These are phyloP conservation scores for Apiospora hydei DNA, from an alignment of 2,329 filamentous ascomycete genomes.

Conservation along the genomic window DNA sequence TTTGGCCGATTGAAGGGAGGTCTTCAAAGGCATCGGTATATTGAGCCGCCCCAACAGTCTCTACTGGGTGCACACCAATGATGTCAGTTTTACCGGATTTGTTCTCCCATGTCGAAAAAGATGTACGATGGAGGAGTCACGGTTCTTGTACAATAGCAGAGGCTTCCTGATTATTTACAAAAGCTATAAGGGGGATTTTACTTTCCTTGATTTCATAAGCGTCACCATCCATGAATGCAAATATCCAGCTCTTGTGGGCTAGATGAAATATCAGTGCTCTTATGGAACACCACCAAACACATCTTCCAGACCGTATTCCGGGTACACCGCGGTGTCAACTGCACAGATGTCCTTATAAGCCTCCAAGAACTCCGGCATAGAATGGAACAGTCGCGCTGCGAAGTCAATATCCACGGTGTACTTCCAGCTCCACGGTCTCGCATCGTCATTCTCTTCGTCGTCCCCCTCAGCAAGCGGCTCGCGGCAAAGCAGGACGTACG, in stretches of 20 bases:
- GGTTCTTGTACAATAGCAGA: no score
- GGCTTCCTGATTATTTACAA: no score
- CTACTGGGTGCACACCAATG: not conserved
- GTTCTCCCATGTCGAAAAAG: no score
- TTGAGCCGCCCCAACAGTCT: not conserved
- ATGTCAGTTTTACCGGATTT: no score
- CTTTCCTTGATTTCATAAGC: no score
- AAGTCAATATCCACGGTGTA: not conserved
- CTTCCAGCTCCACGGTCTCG: not conserved
- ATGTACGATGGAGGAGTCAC: no score
- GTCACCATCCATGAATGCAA: no score
- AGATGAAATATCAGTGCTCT: no score
- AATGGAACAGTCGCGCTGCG: not conserved
- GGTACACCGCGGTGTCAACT: not conserved
- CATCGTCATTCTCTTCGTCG: not conserved
- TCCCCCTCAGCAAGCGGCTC: not conserved
- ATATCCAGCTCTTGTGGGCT: no score
- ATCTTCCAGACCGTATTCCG: not conserved
- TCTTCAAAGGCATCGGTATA: not conserved
- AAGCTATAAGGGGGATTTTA: no score
- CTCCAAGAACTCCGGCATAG: not conserved
- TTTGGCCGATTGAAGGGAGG: slow-evolving; percentile 23
- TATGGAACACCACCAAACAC: not conserved
- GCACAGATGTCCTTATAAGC: not conserved
- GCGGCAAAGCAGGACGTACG: not conserved